Conservation (phyloP, 805 yeast genomes). For the Teunomyces cretensis region DNA sequence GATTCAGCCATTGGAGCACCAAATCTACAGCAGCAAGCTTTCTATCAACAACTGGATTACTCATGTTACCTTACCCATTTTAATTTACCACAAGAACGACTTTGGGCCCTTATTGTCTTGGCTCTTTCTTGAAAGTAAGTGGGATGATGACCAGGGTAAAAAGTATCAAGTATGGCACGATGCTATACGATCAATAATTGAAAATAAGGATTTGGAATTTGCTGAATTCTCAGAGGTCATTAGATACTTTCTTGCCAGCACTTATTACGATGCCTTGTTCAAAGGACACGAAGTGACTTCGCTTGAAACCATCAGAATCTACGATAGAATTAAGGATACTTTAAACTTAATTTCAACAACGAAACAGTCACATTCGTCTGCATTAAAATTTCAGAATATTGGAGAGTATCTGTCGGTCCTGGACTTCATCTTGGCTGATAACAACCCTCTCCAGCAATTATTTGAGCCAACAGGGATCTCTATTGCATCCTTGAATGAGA, state of each 20-base stretch:
- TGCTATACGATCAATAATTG: conserved; percentile 14
- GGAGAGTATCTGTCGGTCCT: conserved; percentile 9
- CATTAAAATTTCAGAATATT: background rate
- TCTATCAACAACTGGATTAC: conserved; percentile 22
- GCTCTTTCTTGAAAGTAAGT: conserved; percentile 15
- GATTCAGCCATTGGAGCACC: conserved; percentile 20
- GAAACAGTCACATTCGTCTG: background rate
- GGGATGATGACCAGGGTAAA: background rate
- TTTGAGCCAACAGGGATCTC: conserved; percentile 18
- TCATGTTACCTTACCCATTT: conserved; percentile 30
- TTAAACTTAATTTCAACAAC: conserved; percentile 6
- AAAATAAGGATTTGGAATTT: conserved; percentile 7
- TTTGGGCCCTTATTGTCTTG: conserved; percentile 26
- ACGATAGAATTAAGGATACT: conserved; percentile 28
- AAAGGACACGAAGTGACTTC: conserved; percentile 16
- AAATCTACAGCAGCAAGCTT: conserved; percentile 12
- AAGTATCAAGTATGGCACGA: conserved; percentile 23
- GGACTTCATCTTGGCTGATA: conserved; percentile 16
- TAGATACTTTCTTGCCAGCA: conserved; percentile 18
- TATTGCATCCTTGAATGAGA: conserved; percentile 17
- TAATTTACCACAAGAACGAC: conserved; percentile 17
- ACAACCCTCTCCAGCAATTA: conserved; percentile 16
- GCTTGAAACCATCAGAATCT: conserved; percentile 27
- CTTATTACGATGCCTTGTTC: conserved; percentile 20
- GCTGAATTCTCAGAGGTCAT: conserved; percentile 14